Percentiles rank a stretch among this genome's conserved stretches.
These are phyloP conservation scores for Trichoderma virens DNA, from an alignment of 495 filamentous ascomycete genomes.

Conservation along the genomic window DNA sequence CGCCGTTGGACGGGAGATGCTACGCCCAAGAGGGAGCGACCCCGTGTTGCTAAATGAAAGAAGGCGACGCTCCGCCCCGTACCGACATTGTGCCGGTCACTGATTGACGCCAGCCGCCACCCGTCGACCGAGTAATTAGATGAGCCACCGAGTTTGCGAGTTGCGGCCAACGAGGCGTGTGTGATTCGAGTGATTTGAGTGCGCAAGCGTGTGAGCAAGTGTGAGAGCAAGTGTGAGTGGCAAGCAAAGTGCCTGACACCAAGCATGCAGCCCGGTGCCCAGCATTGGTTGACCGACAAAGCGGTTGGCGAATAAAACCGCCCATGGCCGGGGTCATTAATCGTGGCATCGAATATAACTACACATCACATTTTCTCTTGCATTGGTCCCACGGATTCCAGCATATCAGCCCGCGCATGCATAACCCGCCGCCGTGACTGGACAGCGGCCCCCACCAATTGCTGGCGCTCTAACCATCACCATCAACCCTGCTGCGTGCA, in stretches of 20 bases:
- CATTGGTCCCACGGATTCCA: not conserved
- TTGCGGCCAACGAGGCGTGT: no score
- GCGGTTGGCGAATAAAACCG: no score
- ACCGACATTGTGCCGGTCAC: constrained; percentile 4
- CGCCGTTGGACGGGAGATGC: not conserved
- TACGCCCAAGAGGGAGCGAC: constrained; percentile 1
- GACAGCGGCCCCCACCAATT: not conserved
- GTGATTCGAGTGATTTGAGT: no score
- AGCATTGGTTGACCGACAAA: not conserved
- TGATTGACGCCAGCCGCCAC: not conserved
- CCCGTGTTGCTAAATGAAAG: not conserved
- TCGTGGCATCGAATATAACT: not conserved
- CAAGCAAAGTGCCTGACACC: no score
- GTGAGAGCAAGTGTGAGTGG: not conserved
- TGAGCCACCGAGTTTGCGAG: not conserved
- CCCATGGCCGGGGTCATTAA: not conserved
- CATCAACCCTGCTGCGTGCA: not conserved
- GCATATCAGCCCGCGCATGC: not conserved
- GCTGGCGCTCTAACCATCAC: not conserved
- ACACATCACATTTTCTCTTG: not conserved
- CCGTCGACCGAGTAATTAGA: not conserved
- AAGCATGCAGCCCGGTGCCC: no score
- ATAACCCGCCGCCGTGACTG: not conserved
- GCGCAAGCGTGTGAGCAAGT: not conserved
- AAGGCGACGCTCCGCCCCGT: not conserved